These are phyloP conservation scores for Galium porrigens DNA, from an alignment of 305 asterid genomes.

Conservation along the genomic window DNA sequence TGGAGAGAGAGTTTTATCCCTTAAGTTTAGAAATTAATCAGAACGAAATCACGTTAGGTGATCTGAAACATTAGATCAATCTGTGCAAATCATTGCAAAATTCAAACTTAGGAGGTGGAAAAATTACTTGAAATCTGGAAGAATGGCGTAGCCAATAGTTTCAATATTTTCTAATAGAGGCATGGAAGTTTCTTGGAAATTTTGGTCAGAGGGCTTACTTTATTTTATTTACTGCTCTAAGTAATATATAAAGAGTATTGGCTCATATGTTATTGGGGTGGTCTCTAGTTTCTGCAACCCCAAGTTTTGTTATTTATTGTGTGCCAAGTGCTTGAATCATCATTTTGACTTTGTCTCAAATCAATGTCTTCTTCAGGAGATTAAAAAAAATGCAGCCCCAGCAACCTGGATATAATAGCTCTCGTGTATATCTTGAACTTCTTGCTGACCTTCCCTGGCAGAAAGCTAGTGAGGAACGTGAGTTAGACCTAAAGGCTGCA, in stretches of 20 bases:
- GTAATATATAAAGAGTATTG: not conserved
- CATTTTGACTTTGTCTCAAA: constrained; percentile 19
- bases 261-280: not conserved
- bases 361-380: constrained; percentile 43
- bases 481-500: constrained; percentile 75
- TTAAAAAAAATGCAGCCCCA: constrained; percentile 98
- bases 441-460: constrained; percentile 97
- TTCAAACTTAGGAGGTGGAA: not conserved
- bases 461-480: constrained; percentile 68
- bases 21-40: not conserved
- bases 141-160: not conserved
- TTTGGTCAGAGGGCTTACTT: not conserved
- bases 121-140: not conserved
- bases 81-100: not conserved
- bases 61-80: not conserved
- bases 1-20: not conserved
- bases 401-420: constrained; percentile 95
- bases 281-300: not conserved
- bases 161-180: not conserved
- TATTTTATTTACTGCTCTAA: not conserved
- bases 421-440: constrained; percentile 88
- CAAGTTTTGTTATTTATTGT: not conserved
- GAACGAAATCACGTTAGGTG: not conserved
- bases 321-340: not conserved
- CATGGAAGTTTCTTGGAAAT: not conserved